Base-by-base conservation (phyloP, 2,329 filamentous ascomycete species). In the Monascus ruber region DNA sequence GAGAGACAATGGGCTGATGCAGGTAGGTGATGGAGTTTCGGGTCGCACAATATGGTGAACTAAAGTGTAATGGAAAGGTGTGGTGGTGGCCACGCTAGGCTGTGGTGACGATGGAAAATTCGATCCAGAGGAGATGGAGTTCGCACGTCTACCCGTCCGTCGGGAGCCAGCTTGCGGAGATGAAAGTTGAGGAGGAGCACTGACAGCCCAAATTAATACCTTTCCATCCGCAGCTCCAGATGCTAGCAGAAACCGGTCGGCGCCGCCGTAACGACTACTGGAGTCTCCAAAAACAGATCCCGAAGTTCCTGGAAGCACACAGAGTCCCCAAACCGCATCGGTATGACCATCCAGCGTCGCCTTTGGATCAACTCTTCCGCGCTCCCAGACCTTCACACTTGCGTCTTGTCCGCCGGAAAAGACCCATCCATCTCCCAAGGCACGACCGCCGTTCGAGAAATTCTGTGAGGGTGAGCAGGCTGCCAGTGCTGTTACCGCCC, bases 351-450 rank as follows among this genome's bases (percentile, higher is more conserved):
- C 86, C 4, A 98, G 71, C 0, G 87, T 94, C 2, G 87, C 87
- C 63, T 96, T 96, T 5, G 91, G 87, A 57, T 96, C 91, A 27
- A 98, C 86, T 35, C 89, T 74, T 26, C 89, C 89, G 37, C 88
- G 78, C 62, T 98, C 89, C 91, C 91, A 98, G 0, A 98, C 87
- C 26, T 88, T 79, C 31, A 98, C 80, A 5, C 86, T 94, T 11
- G 85, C 79, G 62, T 98, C 91, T 59, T 95, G 87, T 4, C 91
- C 91, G 44, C 91, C 91, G 4, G 89, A 96, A 63, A 98, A 98
- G 48, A 98, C 88, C 91, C 91, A 98, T 26, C 91, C 91, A 52
- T 96, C 91, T 27, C 89, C 89, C 51, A 83, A 79, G 5, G 85
- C 85, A 46, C 88, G 79, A 5, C 88, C 87, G 29, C 88, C 85